A percentile compares a stretch with the other conserved stretches of the same genome.
Conservation (phyloP, 2,329 filamentous ascomycete genomes). For the Diaporthe longicolla region DNA sequence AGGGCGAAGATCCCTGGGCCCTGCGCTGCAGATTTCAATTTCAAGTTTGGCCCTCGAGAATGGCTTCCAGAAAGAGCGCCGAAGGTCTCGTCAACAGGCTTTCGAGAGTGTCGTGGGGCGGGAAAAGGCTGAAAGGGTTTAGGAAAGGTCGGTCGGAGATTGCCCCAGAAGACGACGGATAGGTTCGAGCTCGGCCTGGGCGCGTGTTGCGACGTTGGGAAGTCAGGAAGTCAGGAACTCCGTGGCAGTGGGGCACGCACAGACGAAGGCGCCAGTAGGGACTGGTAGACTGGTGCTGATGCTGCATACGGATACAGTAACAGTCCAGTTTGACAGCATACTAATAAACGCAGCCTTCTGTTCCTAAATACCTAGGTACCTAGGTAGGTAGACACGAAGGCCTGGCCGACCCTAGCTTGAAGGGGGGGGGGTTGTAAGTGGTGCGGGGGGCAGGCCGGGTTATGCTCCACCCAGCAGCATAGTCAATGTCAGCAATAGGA, state of each 20-base stretch:
- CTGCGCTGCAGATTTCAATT: conserved; percentile 36
- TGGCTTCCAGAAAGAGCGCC: conserved; percentile 42
- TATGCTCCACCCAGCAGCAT: neutral
- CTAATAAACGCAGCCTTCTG: neutral
- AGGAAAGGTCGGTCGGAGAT: conserved; percentile 26
- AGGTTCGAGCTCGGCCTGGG: conserved; percentile 28
- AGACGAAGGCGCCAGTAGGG: conserved; percentile 22
- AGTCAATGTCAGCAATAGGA: neutral
- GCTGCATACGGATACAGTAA: neutral
- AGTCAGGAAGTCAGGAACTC: conserved; percentile 9
- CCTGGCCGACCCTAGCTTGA: neutral
- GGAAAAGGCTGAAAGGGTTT: conserved; percentile 30
- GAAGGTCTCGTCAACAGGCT: conserved; percentile 35
- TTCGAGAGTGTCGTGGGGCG: conserved; percentile 13
- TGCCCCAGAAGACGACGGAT: conserved; percentile 24
- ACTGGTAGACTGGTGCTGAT: neutral
- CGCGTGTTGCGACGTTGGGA: conserved; percentile 26
- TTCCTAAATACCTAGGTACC: too few relatives aligned
- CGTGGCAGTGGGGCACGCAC: conserved; percentile 19
- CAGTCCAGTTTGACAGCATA: neutral
- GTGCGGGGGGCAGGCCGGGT: neutral
- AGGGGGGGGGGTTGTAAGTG: neutral
- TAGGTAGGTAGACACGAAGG: neutral
- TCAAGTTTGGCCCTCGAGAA: conserved; percentile 9
- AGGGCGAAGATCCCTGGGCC: conserved; percentile 38